Conservation (phyloP, 495 filamentous ascomycete species). For the Aspergillus ellipticus region DNA sequence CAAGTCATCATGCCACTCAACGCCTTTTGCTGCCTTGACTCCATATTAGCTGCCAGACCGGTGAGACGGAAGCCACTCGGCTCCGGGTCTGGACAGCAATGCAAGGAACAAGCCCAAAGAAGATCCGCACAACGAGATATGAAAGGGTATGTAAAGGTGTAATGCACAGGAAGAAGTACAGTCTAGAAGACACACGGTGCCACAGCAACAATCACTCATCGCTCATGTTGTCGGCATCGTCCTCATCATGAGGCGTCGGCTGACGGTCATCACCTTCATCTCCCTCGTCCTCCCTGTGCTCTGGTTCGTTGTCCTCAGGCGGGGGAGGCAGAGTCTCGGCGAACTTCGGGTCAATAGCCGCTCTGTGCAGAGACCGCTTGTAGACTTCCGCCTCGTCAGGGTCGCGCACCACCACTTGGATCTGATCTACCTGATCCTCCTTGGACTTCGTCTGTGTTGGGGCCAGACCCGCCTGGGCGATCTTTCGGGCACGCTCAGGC, state of each 20-base stretch:
- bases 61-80: not conserved
- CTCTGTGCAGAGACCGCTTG: slow-evolving; percentile 43
- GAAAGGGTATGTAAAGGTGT: not conserved
- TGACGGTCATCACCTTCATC: slow-evolving; percentile 8
- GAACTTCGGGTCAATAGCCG: slow-evolving; percentile 44
- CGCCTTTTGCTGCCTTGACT: slow-evolving; percentile 16
- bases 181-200: not conserved
- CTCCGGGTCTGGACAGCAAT: not conserved
- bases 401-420: slow-evolving; percentile 52
- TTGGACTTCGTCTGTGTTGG: slow-evolving; percentile 32
- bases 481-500: slow-evolving; percentile 52
- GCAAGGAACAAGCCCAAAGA: not conserved
- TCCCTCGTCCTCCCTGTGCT: slow-evolving; percentile 17
- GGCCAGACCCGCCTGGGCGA: slow-evolving; percentile 44
- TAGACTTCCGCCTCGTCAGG: slow-evolving; percentile 51
- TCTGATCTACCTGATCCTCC: slow-evolving; percentile 51
- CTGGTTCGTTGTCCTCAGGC: slow-evolving; percentile 27
- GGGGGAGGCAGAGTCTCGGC: slow-evolving; percentile 35
- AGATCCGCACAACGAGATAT: not conserved
- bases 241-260: slow-evolving; percentile 9
- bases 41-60: not conserved
- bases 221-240: slow-evolving; percentile 24
- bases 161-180: not conserved
- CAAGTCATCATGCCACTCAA: slow-evolving; percentile 14
- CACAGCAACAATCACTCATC: slow-evolving; percentile 15